Conservation (phyloP, 1,139 yeast species). For the Yamadazyma blattariae region DNA sequence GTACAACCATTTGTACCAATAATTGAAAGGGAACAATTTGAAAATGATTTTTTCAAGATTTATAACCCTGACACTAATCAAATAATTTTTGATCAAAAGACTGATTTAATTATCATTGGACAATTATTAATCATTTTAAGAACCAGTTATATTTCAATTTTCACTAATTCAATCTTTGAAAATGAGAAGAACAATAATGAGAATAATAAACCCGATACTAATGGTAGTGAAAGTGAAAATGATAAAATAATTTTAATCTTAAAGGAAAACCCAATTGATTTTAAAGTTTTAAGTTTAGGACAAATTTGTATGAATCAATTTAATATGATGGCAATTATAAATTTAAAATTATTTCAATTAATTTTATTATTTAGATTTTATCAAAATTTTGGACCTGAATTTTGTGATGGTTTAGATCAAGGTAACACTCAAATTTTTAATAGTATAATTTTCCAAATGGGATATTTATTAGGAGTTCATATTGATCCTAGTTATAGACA, state of each 20-base stretch:
- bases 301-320: conserved; percentile 32
- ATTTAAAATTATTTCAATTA: conserved; percentile 14
- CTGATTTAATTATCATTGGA: conserved; percentile 25
- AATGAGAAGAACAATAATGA: conserved; percentile 1
- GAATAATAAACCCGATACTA: conserved; percentile 18
- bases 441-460: conserved; percentile 42
- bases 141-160: conserved; percentile 23
- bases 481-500: conserved; percentile 28
- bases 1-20: conserved; percentile 4
- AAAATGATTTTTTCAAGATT: not conserved
- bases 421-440: conserved; percentile 43
- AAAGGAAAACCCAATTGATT: conserved; percentile 16
- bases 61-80: not conserved
- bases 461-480: conserved; percentile 44
- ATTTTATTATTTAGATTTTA: conserved; percentile 4
- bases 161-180: not conserved
- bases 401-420: conserved; percentile 46
- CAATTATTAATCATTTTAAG: conserved; percentile 24
- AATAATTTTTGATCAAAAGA: conserved; percentile 14
- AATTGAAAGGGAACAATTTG: not conserved
- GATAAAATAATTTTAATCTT: conserved; percentile 22
- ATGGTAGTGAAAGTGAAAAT: conserved; percentile 1
- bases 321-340: conserved; percentile 10
- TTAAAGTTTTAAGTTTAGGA: conserved; percentile 33
- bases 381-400: conserved; percentile 7